Evolutionary conservation across 352 stramenopile genomes (phyloP).

Genomic region (Hyaloperonospora arabidopsidis): DNA sequence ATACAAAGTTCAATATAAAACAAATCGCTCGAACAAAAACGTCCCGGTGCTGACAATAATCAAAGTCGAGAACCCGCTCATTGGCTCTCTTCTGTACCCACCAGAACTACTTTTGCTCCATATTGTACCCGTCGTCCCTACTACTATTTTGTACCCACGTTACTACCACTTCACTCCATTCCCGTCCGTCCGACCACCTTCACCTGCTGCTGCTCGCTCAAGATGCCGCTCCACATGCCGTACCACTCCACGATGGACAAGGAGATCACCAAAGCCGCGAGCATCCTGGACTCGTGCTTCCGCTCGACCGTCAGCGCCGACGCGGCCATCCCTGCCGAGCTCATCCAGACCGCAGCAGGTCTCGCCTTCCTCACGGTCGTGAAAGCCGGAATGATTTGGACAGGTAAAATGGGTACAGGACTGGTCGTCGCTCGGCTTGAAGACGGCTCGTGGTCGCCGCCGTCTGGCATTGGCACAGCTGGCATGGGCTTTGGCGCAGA

Average conservation of each 20-base stretch:
- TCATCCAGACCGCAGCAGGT: constrained; percentile 67
- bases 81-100: too few species aligned
- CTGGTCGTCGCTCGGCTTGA: constrained; percentile 71
- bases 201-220: not conserved
- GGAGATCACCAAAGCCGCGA: constrained; percentile 72
- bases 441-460: constrained; percentile 76
- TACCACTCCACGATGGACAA: constrained; percentile 86
- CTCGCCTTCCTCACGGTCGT: constrained; percentile 83
- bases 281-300: constrained; percentile 83
- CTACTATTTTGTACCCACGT: too few species aligned
- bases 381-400: constrained; percentile 82
- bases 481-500: constrained; percentile 77
- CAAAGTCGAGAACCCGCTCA: too few species aligned
- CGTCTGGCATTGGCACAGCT: constrained; percentile 74
- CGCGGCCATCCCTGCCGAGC: constrained; percentile 66
- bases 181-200: too few species aligned
- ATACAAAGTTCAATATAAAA: too few species aligned
- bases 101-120: too few species aligned
- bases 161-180: too few species aligned
- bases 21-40: too few species aligned
- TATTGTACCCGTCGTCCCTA: too few species aligned
- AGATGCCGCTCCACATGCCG: constrained; percentile 79
- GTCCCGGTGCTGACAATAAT: too few species aligned
- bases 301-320: constrained; percentile 62
- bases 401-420: constrained; percentile 76